Evolutionary conservation across 768 basidiomycete genomes (phyloP).

Genomic region (Scleroderma citrinum): DNA sequence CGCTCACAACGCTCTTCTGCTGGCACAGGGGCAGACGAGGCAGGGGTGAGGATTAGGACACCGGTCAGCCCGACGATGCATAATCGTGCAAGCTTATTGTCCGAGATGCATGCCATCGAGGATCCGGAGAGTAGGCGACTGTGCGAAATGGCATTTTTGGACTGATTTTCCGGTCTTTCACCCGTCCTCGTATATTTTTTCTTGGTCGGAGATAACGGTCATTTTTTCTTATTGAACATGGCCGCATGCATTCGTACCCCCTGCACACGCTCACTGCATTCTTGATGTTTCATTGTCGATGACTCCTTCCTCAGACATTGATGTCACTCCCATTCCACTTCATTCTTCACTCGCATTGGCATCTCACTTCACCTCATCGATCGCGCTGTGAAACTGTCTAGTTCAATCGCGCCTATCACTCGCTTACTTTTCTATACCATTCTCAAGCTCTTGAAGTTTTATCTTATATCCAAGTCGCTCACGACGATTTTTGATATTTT

Average conservation of each 20-base stretch:
- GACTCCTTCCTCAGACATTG: too few relatives aligned
- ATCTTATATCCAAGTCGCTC: too few relatives aligned
- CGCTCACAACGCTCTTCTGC: neutral
- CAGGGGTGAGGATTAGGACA: neutral
- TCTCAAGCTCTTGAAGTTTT: too few relatives aligned
- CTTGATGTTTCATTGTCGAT: too few relatives aligned
- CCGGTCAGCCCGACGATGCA: slow-evolving; percentile 52
- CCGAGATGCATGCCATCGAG: slow-evolving; percentile 47
- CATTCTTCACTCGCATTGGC: neutral
- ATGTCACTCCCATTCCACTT: neutral
- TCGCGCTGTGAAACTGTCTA: too few relatives aligned
- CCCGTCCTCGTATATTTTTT: neutral
- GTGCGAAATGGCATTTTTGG: slow-evolving; percentile 67
- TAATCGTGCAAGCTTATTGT: slow-evolving; percentile 48
- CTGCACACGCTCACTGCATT: neutral
- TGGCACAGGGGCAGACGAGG: neutral
- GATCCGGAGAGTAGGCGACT: slow-evolving; percentile 66
- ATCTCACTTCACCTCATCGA: too few relatives aligned
- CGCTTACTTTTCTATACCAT: neutral
- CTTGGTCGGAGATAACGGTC: neutral
- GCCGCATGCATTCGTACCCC: too few relatives aligned
- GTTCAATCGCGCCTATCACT: too few relatives aligned
- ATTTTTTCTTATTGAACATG: neutral
- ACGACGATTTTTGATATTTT: too few relatives aligned
- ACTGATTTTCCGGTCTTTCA: slow-evolving; percentile 14